A percentile compares a stretch with the other conserved stretches of the same genome.
Evolutionary conservation across 202 grass and related monocot species (phyloP).

Genomic region (Musa balbisiana): DNA sequence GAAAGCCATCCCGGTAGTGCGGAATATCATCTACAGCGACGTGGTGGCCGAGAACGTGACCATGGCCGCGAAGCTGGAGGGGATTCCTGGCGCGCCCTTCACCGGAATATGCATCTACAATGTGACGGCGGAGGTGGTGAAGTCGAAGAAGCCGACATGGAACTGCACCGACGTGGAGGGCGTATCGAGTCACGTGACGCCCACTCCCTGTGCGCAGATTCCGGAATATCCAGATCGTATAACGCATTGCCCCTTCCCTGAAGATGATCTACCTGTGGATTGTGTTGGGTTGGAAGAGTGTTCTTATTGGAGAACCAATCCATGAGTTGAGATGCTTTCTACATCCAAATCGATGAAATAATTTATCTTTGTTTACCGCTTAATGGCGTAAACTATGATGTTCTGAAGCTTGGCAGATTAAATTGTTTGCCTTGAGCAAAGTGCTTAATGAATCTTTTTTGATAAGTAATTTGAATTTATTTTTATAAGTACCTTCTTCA

Average conservation of each 20-base stretch:
- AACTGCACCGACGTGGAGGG: slow-evolving; percentile 82
- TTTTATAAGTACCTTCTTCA: no score
- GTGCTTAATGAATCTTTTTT: not conserved
- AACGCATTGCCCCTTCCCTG: slow-evolving; percentile 50
- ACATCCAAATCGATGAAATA: no score
- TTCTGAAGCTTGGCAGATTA: no score
- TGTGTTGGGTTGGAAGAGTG: not conserved
- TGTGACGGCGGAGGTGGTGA: slow-evolving; percentile 34
- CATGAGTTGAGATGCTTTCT: not conserved
- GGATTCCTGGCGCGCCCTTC: slow-evolving; percentile 65
- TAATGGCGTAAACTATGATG: no score
- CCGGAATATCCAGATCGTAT: slow-evolving; percentile 5
- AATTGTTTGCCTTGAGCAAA: no score
- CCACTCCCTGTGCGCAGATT: slow-evolving; percentile 49
- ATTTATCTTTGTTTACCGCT: no score
- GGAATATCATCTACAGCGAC: slow-evolving; percentile 65
- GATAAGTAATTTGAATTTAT: no score
- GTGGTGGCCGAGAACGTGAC: slow-evolving; percentile 87
- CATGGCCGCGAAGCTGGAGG: slow-evolving; percentile 77
- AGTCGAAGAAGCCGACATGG: slow-evolving; percentile 68
- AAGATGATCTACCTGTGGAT: slow-evolving; percentile 38
- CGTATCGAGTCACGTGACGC: slow-evolving; percentile 36
- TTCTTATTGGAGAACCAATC: not conserved
- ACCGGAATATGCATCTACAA: slow-evolving; percentile 94
- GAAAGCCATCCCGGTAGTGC: slow-evolving; percentile 47